phyloP scores from a whole-genome alignment of 768 basidiomycete genomes.

The Goffeauzyma gilvescens region DNA sequence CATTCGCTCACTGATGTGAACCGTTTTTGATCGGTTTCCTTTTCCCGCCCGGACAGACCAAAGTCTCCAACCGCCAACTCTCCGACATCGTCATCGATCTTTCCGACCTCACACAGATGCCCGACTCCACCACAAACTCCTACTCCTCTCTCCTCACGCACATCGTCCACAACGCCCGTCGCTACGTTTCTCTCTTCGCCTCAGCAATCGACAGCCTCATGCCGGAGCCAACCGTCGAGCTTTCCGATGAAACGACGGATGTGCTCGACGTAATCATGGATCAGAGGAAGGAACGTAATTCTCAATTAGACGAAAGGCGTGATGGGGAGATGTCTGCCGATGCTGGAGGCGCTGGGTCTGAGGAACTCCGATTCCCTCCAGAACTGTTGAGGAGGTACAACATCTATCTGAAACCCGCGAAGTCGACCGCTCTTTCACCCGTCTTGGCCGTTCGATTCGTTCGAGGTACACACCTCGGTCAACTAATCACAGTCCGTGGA shows the following conservation, averaged over 20 bases:
- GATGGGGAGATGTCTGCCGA: slow-evolving; percentile 13
- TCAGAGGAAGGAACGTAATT: slow-evolving; percentile 62
- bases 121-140: neutral
- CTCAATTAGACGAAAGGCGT: slow-evolving; percentile 35
- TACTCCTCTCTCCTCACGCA: slow-evolving; percentile 42
- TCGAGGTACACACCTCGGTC: slow-evolving; percentile 66
- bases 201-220: slow-evolving; percentile 78
- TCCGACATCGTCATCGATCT: slow-evolving; percentile 73
- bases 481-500: slow-evolving; percentile 83
- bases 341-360: slow-evolving; percentile 39
- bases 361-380: slow-evolving; percentile 65
- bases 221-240: slow-evolving; percentile 71
- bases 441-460: slow-evolving; percentile 77
- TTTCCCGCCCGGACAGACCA: too few species aligned
- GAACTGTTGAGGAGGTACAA: slow-evolving; percentile 88
- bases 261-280: slow-evolving; percentile 93
- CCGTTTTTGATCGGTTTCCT: neutral
- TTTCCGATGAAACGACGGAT: slow-evolving; percentile 55
- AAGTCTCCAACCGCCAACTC: slow-evolving; percentile 74
- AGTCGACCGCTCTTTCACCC: too few species aligned
- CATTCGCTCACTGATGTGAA: neutral
- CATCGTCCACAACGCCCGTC: slow-evolving; percentile 66
- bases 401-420: slow-evolving; percentile 73
- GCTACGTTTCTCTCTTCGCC: slow-evolving; percentile 74
- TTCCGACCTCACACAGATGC: slow-evolving; percentile 46